A percentile compares a stretch with the other conserved stretches of the same genome.
phyloP scores from a whole-genome alignment of 139 green algal species.

The Gonium pectorale region DNA sequence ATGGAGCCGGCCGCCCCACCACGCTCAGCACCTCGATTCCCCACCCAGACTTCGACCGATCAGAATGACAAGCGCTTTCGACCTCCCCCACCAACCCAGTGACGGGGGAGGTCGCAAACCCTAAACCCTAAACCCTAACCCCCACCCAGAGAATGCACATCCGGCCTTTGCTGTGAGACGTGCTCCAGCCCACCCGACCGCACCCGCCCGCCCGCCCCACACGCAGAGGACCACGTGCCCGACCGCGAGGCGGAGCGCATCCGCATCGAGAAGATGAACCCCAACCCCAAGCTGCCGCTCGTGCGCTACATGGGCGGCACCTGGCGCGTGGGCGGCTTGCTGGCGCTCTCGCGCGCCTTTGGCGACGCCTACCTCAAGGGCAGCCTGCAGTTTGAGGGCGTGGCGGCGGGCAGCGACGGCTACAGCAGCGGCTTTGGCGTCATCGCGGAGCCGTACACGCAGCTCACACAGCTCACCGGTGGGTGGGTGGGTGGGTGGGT shows the following conservation, averaged over 20 bases:
- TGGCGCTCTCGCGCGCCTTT: slow-evolving; percentile 95
- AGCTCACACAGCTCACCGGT: slow-evolving; percentile 68
- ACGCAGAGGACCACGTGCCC: slow-evolving; percentile 45
- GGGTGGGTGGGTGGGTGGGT: background rate
- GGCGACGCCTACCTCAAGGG: slow-evolving; percentile 96
- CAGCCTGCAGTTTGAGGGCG: slow-evolving; percentile 91
- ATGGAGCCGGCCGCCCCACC: too few relatives aligned
- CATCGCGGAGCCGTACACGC: slow-evolving; percentile 82
- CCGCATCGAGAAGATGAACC: slow-evolving; percentile 95
- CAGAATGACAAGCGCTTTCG: too few relatives aligned
- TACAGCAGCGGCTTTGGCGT: slow-evolving; percentile 90
- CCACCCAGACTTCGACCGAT: too few relatives aligned
- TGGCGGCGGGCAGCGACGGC: slow-evolving; percentile 72
- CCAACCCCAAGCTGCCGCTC: slow-evolving; percentile 92
- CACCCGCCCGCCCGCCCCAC: too few relatives aligned
- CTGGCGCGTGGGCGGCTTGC: slow-evolving; percentile 95
- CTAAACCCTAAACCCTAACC: background rate
- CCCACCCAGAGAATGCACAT: background rate
- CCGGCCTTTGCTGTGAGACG: too few relatives aligned
- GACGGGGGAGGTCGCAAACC: background rate
- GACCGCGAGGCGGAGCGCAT: slow-evolving; percentile 77
- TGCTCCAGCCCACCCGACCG: background rate
- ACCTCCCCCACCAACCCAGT: too few relatives aligned
- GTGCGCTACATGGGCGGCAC: slow-evolving; percentile 85
- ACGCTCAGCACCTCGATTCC: too few relatives aligned